These are phyloP conservation scores for Tolypocladium cylindrosporum DNA, from an alignment of 2,329 filamentous ascomycete genomes.

Conservation along the genomic window DNA sequence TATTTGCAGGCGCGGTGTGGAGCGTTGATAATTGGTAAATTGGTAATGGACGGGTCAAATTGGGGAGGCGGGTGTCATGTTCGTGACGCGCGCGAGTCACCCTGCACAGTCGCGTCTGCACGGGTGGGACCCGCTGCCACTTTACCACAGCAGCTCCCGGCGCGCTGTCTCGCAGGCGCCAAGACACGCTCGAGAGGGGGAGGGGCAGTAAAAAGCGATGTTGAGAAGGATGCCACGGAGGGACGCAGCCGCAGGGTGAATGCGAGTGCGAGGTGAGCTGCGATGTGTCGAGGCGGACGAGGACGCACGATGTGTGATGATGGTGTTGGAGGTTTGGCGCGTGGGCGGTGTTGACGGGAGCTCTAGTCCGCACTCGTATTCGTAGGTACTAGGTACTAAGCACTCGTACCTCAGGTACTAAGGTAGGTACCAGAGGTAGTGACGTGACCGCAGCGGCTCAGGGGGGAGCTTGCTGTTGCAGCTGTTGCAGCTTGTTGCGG, in stretches of 20 bases:
- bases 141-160: not conserved
- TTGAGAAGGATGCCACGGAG: not conserved
- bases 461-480: not conserved
- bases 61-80: slow-evolving; percentile 26
- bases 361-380: too few species aligned
- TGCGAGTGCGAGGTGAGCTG: not conserved
- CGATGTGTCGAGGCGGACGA: not conserved
- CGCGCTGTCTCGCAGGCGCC: not conserved
- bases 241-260: not conserved
- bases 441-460: too few species aligned
- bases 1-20: slow-evolving; percentile 8
- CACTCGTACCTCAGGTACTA: too few species aligned
- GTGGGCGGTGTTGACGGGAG: not conserved
- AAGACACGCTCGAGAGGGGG: not conserved
- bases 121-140: slow-evolving; percentile 5
- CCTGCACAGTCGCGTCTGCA: slow-evolving; percentile 20
- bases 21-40: slow-evolving; percentile 5
- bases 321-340: not conserved
- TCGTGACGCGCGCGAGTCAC: slow-evolving; percentile 25
- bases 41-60: slow-evolving; percentile 12
- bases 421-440: too few species aligned
- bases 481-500: not conserved
- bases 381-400: too few species aligned
- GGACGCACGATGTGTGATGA: not conserved
- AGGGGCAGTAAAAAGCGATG: not conserved